A percentile compares a stretch with the other conserved stretches of the same genome.
These are phyloP conservation scores for Dactylellina haptotyla DNA, from an alignment of 2,329 filamentous ascomycete genomes.

Conservation along the genomic window DNA sequence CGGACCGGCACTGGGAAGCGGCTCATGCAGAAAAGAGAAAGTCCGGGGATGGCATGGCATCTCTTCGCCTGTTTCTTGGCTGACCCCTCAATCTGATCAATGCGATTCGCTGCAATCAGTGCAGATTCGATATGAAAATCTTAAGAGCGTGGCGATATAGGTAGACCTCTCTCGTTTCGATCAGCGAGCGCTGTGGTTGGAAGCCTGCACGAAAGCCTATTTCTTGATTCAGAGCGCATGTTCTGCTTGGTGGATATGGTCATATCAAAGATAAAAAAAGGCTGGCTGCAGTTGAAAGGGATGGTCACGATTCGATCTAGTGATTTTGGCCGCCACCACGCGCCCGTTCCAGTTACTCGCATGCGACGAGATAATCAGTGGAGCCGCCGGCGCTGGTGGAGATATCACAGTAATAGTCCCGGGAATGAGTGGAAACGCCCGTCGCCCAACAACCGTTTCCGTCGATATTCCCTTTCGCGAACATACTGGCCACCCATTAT, in stretches of 20 bases:
- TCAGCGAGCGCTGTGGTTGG: background rate
- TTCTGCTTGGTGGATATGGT: background rate
- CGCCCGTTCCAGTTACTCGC: too few species aligned
- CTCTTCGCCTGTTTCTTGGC: background rate
- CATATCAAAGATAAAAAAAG: background rate
- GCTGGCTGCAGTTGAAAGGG: too few species aligned
- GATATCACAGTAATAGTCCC: too few species aligned
- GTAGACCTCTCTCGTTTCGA: background rate
- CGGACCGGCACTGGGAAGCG: too few species aligned
- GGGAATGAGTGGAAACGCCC: too few species aligned
- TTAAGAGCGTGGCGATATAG: slow-evolving; percentile 1
- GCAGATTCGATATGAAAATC: background rate
- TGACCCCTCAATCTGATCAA: background rate
- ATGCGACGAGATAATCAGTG: too few species aligned
- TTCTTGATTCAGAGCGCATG: background rate
- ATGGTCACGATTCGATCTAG: background rate
- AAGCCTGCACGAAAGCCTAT: background rate
- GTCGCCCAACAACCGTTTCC: too few species aligned
- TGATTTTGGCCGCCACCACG: background rate
- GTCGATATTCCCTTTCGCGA: too few species aligned
- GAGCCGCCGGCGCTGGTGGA: too few species aligned
- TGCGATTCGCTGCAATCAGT: background rate
- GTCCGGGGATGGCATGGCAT: slow-evolving; percentile 1
- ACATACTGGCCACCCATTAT: too few species aligned
- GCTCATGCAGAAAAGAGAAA: too few species aligned